phyloP scores from a whole-genome alignment of 768 basidiomycete species.

The Termitomyces titanicus region DNA sequence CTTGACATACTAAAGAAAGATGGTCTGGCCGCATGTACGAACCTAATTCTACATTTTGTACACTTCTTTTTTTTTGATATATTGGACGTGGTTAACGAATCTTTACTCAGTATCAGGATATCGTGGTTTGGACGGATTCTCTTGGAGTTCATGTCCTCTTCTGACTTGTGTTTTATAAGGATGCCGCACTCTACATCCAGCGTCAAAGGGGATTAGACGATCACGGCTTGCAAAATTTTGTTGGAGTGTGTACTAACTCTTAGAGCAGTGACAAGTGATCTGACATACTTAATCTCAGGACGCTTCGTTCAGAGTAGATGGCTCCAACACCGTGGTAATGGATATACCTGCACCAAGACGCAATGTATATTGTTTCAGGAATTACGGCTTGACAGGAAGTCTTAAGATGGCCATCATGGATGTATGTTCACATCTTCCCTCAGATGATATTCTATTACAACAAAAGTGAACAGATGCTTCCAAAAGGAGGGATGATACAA shows the following conservation, averaged over 20 bases:
- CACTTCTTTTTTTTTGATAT: constrained; percentile 20
- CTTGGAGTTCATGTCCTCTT: background rate
- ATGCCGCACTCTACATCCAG: constrained; percentile 40
- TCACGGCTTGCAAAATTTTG: constrained; percentile 39
- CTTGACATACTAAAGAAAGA: constrained; percentile 29
- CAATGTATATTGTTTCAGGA: constrained; percentile 29
- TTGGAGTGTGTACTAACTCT: constrained; percentile 31
- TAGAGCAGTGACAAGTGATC: background rate
- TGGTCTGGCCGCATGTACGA: constrained; percentile 34
- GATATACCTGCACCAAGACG: constrained; percentile 39
- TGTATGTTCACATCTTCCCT: constrained; percentile 17
- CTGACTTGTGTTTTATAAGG: constrained; percentile 22
- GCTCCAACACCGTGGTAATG: constrained; percentile 36
- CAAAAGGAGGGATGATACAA: constrained; percentile 31
- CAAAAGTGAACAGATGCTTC: constrained; percentile 32
- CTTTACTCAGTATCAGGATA: constrained; percentile 36
- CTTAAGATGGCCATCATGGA: constrained; percentile 32
- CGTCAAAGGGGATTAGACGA: constrained; percentile 37
- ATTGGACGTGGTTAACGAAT: constrained; percentile 23
- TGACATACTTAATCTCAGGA: constrained; percentile 21
- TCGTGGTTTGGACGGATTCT: constrained; percentile 20
- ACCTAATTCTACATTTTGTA: constrained; percentile 20
- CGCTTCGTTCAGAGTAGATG: constrained; percentile 38
- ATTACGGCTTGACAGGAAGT: constrained; percentile 40
- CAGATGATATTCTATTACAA: background rate